Base-by-base conservation (phyloP, 2,329 filamentous ascomycete species). In the Malbranchea zuffiana region DNA sequence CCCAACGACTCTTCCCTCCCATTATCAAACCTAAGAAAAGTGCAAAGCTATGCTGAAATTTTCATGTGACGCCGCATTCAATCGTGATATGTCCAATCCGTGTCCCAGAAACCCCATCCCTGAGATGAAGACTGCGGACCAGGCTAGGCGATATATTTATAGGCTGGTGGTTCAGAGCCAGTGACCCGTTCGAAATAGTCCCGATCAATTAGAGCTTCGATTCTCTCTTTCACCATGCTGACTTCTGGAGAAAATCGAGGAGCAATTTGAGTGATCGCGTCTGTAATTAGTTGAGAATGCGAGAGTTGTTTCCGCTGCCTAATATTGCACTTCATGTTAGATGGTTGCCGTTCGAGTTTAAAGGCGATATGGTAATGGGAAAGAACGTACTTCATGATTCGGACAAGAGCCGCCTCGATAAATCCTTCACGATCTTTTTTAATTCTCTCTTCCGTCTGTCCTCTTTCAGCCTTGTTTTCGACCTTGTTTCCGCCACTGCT, bases 401-500 rank as follows among this genome's bases (percentile, higher is more conserved):
- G 58, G 12, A 71, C 68, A 40, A 71, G 52, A 11, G 67, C 67
- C 19, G 68, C 68, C 42, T 71, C 68, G 29, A 71, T 68, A 21
- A 56, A 60, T n/a, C 61, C 61, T 6, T 57, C 61, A 27, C 68
- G 59, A 42, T 67, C 65, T 10, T 69, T 65, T 24, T 63, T 62
- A 47, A 46, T 74, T 66, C 63, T 65, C 50, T 62, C 62, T 47
- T 69, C 63, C 0, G 66, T 69, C 32, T 66, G 62, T 28, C 58
- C 59, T 28, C 75, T 65, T 56, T 79, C 75, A 20, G 67, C 65
- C 35, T 71, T 66, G 35, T 75, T 84, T 61, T 96, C 88, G 1
- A 93, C 82, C 61, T 85, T 90, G 55, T 85, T 92, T 12, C 79
- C 74, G 1, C 78, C 75, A 33, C 75, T 61, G 35, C 70, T 82